Percentiles rank a stretch among this genome's conserved stretches.
phyloP scores from a whole-genome alignment of 1,284 basidiomycete genomes.

The Rhodofomes roseus region DNA sequence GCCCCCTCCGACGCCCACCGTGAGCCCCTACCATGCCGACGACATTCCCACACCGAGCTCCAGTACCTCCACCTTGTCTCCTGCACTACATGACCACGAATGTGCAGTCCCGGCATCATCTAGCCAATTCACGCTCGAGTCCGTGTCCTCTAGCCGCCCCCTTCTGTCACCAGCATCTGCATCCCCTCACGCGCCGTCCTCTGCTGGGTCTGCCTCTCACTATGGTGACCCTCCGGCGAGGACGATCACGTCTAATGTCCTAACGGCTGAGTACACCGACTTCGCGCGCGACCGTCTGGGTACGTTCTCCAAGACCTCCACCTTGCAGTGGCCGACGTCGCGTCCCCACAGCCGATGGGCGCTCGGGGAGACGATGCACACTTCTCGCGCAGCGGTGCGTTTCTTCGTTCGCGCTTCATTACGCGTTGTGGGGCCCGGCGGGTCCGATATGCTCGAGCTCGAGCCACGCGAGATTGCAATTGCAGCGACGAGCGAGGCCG shows the following conservation, averaged over 20 bases:
- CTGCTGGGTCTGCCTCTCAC: constrained; percentile 11
- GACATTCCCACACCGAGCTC: constrained; percentile 9
- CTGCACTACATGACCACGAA: background rate
- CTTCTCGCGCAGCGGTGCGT: constrained; percentile 59
- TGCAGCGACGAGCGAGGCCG: constrained; percentile 64
- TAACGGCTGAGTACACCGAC: constrained; percentile 49
- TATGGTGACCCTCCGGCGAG: constrained; percentile 37
- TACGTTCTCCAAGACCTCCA: constrained; percentile 59
- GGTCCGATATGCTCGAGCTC: constrained; percentile 60
- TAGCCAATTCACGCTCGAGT: constrained; percentile 3
- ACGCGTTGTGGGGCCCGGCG: constrained; percentile 51
- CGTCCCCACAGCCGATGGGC: constrained; percentile 71
- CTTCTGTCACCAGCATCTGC: constrained; percentile 26
- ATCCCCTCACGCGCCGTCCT: constrained; percentile 16
- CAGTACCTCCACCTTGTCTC: constrained; percentile 5
- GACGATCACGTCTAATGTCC: constrained; percentile 47
- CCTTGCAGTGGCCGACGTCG: constrained; percentile 66
- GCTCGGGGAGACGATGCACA: constrained; percentile 69
- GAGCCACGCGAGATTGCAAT: constrained; percentile 62
- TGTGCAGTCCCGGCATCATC: constrained; percentile 8
- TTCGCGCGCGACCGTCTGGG: constrained; percentile 53
- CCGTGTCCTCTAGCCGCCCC: constrained; percentile 1
- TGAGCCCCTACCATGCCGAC: constrained; percentile 5
- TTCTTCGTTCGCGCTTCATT: constrained; percentile 70
- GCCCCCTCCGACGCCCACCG: constrained; percentile 1